Conservation (phyloP, 169 alveolate species). For the Plasmodium coatneyi region DNA sequence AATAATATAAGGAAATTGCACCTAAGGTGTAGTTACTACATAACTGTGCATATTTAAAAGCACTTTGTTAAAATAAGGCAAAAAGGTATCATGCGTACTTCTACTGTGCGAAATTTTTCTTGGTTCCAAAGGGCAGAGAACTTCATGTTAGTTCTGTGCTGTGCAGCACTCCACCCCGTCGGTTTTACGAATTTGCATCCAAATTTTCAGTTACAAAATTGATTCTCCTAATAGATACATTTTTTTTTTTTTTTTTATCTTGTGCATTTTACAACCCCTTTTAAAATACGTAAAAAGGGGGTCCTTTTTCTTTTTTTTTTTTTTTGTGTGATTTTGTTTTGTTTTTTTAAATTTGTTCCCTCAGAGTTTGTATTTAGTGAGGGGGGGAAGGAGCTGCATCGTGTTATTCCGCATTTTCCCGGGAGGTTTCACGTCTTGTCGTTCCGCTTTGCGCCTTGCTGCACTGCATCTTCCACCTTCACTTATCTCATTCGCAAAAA, state of each 20-base stretch:
- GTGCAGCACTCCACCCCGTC: not conserved
- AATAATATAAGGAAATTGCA: not conserved
- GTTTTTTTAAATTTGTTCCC: not conserved
- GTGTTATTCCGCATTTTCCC: not conserved
- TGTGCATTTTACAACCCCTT: no score
- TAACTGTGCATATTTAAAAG: not conserved
- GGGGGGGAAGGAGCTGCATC: not conserved
- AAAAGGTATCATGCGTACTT: not conserved
- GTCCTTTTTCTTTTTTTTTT: not conserved
- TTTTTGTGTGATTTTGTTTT: not conserved
- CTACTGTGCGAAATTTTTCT: not conserved
- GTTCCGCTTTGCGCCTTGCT: not conserved
- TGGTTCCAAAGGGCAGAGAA: not conserved
- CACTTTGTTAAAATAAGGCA: not conserved
- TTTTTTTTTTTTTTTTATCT: not conserved
- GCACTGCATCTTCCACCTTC: not conserved
- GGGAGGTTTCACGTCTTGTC: not conserved
- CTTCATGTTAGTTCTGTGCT: not conserved
- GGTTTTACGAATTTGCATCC: not conserved
- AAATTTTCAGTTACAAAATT: not conserved
- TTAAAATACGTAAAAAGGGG: no score
- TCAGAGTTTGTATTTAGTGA: not conserved
- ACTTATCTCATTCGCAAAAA: constrained; percentile 8
- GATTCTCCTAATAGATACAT: not conserved
- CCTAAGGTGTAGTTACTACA: not conserved